Evolutionary conservation across 306 rosid species (phyloP), one percentile per base, ranked within the genome.

Genomic region (Clitoria ternatea): DNA sequence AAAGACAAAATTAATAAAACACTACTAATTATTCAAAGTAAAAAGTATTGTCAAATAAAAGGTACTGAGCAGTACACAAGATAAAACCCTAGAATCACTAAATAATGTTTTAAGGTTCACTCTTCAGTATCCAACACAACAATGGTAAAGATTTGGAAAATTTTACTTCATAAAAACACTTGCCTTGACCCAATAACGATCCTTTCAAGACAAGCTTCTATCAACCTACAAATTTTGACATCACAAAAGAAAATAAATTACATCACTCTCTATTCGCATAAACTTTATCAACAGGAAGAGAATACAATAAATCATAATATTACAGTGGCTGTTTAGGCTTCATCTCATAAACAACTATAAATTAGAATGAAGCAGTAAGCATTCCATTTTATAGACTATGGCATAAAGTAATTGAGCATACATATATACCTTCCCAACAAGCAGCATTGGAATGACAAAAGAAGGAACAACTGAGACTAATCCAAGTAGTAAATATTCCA

Each of bases 111-210:
- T 27, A 42, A 76, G 14, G 72, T 10, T 20, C 65, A 69, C 22
- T 52, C 15, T 48, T n/a, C n/a, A 36, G 48, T 39, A 39, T 39
- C 15, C 61, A 68, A 45, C 11, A 9, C 33, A 74, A 55, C 39
- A 39, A 1, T 1, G 4, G 7, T 32, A n/a, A 73, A 27, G 20
- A 59, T 19, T 36, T 7, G 55, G 45, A 55, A 69, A 73, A 43
- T 71, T 35, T 15, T 13, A 69, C 19, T 65, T 61, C 36, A 10
- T 4, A 60, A 53, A 78, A 81, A 82, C 73, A 93, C 96, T 84
- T 83, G 79, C 99, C 99, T 94, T 94, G 70, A 91, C 86, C 99
- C 99, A 94, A 73, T 89, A 94, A 5, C 97, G 95, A 47, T 89
- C 92, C 82, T 83, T 89, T 96, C 85, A 94, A 60, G 78, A 2